phyloP scores from a whole-genome alignment of 768 basidiomycete genomes.

The Pleurotus pulmonarius region DNA sequence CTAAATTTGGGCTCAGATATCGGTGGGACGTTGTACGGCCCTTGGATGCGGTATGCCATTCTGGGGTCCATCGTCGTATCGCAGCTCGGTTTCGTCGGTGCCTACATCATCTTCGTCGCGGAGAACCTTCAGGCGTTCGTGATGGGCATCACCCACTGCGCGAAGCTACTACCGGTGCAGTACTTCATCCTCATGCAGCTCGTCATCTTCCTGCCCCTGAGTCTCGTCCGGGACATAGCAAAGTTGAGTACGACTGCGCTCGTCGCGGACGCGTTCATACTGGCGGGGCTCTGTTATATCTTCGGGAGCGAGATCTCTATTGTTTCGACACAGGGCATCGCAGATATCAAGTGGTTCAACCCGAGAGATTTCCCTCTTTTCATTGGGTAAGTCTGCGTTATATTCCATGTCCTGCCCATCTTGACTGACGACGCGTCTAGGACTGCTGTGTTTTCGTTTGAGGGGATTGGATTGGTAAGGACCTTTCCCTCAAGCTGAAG shows the following conservation, averaged over 20 bases:
- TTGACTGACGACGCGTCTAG: not conserved
- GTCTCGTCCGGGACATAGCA: conserved; percentile 89
- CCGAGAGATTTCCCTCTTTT: conserved; percentile 84
- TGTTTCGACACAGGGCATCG: conserved; percentile 65
- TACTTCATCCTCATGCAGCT: conserved; percentile 85
- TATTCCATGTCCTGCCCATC: too few relatives aligned
- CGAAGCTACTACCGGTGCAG: conserved; percentile 59
- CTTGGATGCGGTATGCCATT: conserved; percentile 90
- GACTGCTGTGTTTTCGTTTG: conserved; percentile 97
- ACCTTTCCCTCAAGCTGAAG: conserved; percentile 3
- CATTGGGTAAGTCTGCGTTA: conserved; percentile 63
- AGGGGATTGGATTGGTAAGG: conserved; percentile 88
- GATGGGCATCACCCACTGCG: conserved; percentile 74
- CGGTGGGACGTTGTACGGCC: conserved; percentile 87
- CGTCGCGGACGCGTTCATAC: conserved; percentile 91
- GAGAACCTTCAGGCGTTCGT: conserved; percentile 89
- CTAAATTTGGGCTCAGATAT: conserved; percentile 56
- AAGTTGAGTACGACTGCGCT: conserved; percentile 91
- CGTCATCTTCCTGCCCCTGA: conserved; percentile 84
- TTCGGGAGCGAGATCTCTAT: conserved; percentile 80
- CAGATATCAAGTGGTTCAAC: conserved; percentile 85
- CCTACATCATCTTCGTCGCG: conserved; percentile 95
- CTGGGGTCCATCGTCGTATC: conserved; percentile 85
- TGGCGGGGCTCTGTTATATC: conserved; percentile 83
- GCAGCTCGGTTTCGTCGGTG: conserved; percentile 83